phyloP scores from a whole-genome alignment of 2,329 filamentous ascomycete genomes.

The Aplosporella prunicola region DNA sequence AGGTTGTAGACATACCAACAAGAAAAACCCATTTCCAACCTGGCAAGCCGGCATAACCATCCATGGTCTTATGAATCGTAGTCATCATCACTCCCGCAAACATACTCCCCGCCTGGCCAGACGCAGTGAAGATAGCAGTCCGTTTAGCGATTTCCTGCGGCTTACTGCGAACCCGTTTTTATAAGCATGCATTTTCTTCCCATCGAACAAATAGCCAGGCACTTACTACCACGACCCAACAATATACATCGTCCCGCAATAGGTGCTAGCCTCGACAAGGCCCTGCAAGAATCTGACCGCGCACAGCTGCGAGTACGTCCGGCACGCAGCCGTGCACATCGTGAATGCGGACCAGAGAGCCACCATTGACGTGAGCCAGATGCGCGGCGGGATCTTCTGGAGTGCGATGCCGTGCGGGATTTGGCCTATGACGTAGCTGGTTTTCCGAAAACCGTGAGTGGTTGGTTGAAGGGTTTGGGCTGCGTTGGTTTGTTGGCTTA shows the following conservation, averaged over 20 bases:
- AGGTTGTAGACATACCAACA: constrained; percentile 14
- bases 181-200: background rate
- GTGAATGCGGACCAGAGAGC: constrained; percentile 22
- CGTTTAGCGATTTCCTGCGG: constrained; percentile 22
- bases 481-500: too few species aligned
- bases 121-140: constrained; percentile 23
- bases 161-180: constrained; percentile 14
- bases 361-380: constrained; percentile 22
- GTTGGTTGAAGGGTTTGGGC: background rate
- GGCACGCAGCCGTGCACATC: constrained; percentile 21
- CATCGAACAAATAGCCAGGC: too few species aligned
- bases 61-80: constrained; percentile 21
- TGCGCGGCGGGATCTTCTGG: constrained; percentile 20
- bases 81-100: constrained; percentile 26
- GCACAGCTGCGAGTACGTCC: constrained; percentile 20
- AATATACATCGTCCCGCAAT: constrained; percentile 23
- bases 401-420: constrained; percentile 23
- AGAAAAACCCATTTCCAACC: constrained; percentile 25
- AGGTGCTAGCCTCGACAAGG: constrained; percentile 21
- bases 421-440: constrained; percentile 18
- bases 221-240: constrained; percentile 24
- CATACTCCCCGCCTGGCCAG: constrained; percentile 23
- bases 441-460: constrained; percentile 11
- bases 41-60: constrained; percentile 15
- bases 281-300: constrained; percentile 21